phyloP scores from a whole-genome alignment of 2,329 filamentous ascomycete species.

The Aspergillus ochraceoroseus region DNA sequence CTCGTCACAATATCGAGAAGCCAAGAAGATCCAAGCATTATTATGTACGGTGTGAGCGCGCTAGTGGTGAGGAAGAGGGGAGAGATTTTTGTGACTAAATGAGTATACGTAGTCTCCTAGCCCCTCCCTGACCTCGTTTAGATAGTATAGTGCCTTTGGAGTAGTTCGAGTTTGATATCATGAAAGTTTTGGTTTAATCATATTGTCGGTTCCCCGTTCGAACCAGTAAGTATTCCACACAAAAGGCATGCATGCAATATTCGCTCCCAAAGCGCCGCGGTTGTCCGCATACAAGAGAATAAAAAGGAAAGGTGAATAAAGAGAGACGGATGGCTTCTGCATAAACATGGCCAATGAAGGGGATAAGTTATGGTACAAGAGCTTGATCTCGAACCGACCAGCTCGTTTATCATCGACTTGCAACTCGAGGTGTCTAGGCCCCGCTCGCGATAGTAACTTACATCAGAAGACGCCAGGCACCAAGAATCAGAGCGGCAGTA shows the following conservation, averaged over 20 bases:
- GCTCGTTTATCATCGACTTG: not conserved
- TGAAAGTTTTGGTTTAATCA: not conserved
- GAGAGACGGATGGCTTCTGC: not conserved
- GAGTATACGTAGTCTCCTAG: not conserved
- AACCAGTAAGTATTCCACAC: not conserved
- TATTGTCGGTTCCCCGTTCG: not conserved
- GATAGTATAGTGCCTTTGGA: not conserved
- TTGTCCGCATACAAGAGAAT: not conserved
- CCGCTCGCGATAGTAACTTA: conserved; percentile 27
- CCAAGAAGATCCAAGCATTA: too few species aligned
- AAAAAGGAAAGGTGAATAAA: not conserved
- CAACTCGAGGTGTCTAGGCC: not conserved
- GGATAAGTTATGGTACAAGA: not conserved
- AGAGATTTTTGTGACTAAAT: not conserved
- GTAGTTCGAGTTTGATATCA: not conserved
- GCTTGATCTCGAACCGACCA: not conserved
- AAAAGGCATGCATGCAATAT: not conserved
- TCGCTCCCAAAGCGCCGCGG: not conserved
- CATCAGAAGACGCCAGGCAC: conserved; percentile 64
- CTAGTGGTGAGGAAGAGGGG: too few species aligned
- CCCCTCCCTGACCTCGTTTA: not conserved
- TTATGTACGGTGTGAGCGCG: too few species aligned
- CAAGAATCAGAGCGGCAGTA: conserved; percentile 61
- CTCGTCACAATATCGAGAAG: too few species aligned
- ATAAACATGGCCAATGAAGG: not conserved